These are phyloP conservation scores for Hypholoma sublateritium DNA, from an alignment of 768 basidiomycete genomes.

Conservation along the genomic window DNA sequence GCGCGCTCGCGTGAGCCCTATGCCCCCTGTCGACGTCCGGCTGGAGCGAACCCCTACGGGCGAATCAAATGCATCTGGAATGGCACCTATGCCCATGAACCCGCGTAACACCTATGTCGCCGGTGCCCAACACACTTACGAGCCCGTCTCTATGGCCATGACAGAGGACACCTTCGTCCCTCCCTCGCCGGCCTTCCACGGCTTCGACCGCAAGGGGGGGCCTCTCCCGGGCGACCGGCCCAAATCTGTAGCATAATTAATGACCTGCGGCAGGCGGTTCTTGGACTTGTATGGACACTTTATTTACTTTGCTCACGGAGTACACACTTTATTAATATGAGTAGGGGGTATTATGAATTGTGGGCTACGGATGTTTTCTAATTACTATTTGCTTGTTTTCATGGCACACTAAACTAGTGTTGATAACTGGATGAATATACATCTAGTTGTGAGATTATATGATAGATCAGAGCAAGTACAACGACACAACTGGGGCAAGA, in stretches of 20 bases:
- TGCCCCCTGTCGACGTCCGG: slow-evolving; percentile 1
- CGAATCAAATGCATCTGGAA: slow-evolving; percentile 1
- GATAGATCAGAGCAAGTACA: background rate
- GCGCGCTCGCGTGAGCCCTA: slow-evolving; percentile 32
- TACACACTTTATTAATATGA: slow-evolving; percentile 8
- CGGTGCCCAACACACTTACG: slow-evolving; percentile 47
- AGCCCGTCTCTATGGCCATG: slow-evolving; percentile 71
- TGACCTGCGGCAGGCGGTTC: slow-evolving; percentile 1
- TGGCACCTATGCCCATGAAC: slow-evolving; percentile 55
- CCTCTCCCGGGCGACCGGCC: slow-evolving; percentile 37
- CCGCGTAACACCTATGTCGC: slow-evolving; percentile 42
- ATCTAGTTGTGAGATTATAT: background rate
- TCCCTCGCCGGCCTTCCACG: slow-evolving; percentile 58
- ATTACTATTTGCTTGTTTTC: slow-evolving; percentile 7
- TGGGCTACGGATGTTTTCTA: slow-evolving; percentile 15
- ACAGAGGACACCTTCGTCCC: slow-evolving; percentile 61
- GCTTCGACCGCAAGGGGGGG: slow-evolving; percentile 31
- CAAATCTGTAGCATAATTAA: slow-evolving; percentile 39
- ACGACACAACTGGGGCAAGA: background rate
- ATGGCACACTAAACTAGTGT: background rate
- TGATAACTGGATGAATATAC: background rate
- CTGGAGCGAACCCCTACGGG: background rate
- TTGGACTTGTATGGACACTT: slow-evolving; percentile 16
- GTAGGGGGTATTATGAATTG: slow-evolving; percentile 13
- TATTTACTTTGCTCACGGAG: background rate